Conservation (phyloP, 306 rosid species). For the Begonia masoniana region DNA sequence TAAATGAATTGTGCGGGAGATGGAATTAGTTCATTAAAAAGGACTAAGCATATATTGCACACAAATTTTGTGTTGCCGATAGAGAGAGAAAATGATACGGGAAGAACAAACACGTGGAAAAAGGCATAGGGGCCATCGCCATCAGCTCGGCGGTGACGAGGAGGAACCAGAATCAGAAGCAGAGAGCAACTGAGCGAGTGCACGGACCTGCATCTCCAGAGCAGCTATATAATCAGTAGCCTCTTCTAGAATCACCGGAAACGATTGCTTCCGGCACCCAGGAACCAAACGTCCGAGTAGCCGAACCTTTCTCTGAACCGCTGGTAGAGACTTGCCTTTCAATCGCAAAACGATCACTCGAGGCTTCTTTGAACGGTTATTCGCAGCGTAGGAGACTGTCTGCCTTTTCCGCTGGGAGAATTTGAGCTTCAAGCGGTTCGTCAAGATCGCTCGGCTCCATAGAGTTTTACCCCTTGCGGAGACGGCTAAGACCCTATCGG, state of each 20-base stretch:
- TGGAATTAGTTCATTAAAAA: too few species aligned
- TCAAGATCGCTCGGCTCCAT: constrained; percentile 89
- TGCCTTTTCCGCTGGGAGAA: constrained; percentile 38
- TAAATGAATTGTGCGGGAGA: too few species aligned
- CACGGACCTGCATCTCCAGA: constrained; percentile 85
- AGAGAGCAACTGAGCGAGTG: constrained; percentile 42
- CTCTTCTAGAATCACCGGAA: constrained; percentile 83
- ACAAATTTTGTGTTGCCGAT: too few species aligned
- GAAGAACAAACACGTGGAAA: not conserved
- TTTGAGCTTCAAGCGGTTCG: constrained; percentile 53
- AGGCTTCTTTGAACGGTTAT: constrained; percentile 40
- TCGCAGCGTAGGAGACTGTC: constrained; percentile 12
- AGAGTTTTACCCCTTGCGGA: constrained; percentile 70
- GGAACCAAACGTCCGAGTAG: constrained; percentile 79
- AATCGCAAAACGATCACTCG: constrained; percentile 55
- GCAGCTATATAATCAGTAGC: constrained; percentile 76
- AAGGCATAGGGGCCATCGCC: constrained; percentile 3
- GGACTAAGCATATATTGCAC: too few species aligned
- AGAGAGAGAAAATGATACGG: not conserved
- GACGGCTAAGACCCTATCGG: constrained; percentile 60
- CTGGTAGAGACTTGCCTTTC: constrained; percentile 55
- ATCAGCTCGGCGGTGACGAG: constrained; percentile 34
- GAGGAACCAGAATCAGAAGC: constrained; percentile 19
- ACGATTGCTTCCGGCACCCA: constrained; percentile 72
- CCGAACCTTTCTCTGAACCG: constrained; percentile 59